These are phyloP conservation scores for Globisporangium splendens DNA, from an alignment of 352 stramenopile genomes.

Conservation along the genomic window DNA sequence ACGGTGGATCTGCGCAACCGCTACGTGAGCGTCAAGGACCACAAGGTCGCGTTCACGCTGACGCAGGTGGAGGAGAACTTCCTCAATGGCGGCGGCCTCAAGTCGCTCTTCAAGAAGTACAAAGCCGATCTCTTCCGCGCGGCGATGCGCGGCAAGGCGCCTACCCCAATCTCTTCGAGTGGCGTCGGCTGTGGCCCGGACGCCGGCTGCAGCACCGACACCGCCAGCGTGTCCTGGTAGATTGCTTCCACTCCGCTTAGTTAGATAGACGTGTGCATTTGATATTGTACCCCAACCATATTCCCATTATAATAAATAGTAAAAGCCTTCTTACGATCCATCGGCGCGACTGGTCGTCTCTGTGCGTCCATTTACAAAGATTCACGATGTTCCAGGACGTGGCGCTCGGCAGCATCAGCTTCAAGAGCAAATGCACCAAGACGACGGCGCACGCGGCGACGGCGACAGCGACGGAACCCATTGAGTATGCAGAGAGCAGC, in stretches of 20 bases:
- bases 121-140: conserved; percentile 83
- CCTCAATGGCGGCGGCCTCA: conserved; percentile 69
- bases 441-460: conserved; percentile 21
- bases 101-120: conserved; percentile 79
- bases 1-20: conserved; percentile 71
- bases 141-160: conserved; percentile 70
- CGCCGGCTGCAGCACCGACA: conserved; percentile 12
- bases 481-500: conserved; percentile 34
- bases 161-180: conserved; percentile 45
- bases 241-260: background rate
- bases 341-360: too few relatives aligned
- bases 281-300: background rate
- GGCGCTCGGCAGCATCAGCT: conserved; percentile 38
- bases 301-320: too few relatives aligned
- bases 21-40: conserved; percentile 49
- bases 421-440: conserved; percentile 49
- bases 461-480: conserved; percentile 28
- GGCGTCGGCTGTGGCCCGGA: conserved; percentile 50
- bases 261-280: conserved; percentile 12
- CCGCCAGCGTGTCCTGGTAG: conserved; percentile 21
- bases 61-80: conserved; percentile 81
- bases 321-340: too few relatives aligned
- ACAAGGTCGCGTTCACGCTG: conserved; percentile 65
- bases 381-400: conserved; percentile 60
- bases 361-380: background rate